These are phyloP conservation scores for Salvia sclarea DNA, from an alignment of 305 asterid species.

Conservation along the genomic window DNA sequence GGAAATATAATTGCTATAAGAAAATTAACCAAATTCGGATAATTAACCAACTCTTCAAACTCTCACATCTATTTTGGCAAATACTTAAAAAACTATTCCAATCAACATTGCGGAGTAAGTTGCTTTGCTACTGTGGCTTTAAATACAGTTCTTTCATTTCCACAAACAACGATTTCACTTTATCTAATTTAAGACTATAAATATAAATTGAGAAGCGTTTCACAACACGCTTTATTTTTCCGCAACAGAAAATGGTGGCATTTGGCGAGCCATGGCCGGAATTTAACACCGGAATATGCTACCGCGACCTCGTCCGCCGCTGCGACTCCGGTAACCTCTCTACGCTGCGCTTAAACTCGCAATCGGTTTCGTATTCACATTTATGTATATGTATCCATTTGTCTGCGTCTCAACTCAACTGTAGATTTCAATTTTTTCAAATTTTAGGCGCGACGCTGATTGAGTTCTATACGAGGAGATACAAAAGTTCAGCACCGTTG, in stretches of 20 bases:
- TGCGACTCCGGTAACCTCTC: conserved; percentile 54
- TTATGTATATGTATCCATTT: background rate
- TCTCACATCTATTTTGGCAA: background rate
- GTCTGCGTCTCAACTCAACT: background rate
- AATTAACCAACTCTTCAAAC: too few relatives aligned
- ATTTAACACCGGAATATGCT: conserved; percentile 69
- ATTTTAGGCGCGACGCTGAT: conserved; percentile 62
- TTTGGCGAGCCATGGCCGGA: conserved; percentile 88
- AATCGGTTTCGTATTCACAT: too few relatives aligned
- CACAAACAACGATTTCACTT: background rate
- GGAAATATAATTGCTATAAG: too few relatives aligned
- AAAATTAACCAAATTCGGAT: too few relatives aligned
- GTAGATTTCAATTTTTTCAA: conserved; percentile 5
- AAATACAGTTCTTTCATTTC: background rate
- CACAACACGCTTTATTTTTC: background rate
- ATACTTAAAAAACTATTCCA: too few relatives aligned
- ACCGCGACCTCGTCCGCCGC: conserved; percentile 58
- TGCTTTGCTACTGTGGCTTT: too few relatives aligned
- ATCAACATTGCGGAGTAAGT: too few relatives aligned
- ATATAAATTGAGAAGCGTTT: background rate
- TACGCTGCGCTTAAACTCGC: background rate
- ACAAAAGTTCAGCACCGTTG: conserved; percentile 80
- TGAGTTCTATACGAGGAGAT: conserved; percentile 66
- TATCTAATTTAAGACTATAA: background rate
- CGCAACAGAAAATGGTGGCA: conserved; percentile 31